Percentiles rank a stretch among this genome's conserved stretches.
Conservation (phyloP, 2,329 filamentous ascomycete genomes). For the Cordyceps militaris region DNA sequence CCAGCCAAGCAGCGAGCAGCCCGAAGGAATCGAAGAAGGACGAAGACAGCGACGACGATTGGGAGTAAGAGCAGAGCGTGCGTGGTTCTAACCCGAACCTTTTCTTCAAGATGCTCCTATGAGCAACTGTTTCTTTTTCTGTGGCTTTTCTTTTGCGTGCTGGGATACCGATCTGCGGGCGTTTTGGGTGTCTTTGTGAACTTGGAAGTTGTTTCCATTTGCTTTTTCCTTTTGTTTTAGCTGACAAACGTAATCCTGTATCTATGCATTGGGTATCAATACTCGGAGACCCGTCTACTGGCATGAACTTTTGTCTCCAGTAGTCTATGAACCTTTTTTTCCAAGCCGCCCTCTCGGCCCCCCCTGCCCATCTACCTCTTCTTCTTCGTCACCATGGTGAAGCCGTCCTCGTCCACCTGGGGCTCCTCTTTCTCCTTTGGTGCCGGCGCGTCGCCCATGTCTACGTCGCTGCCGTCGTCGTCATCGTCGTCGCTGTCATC, state of each 20-base stretch:
- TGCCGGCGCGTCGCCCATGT: constrained; percentile 54
- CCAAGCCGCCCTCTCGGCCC: background rate
- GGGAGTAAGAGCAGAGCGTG: constrained; percentile 48
- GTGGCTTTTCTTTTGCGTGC: background rate
- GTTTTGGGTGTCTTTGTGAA: background rate
- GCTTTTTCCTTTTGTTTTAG: background rate
- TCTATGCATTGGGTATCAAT: constrained; percentile 16
- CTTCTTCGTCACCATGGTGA: constrained; percentile 66
- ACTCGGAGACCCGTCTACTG: background rate
- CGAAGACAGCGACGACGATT: constrained; percentile 66
- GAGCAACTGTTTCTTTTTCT: constrained; percentile 15
- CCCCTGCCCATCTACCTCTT: constrained; percentile 42
- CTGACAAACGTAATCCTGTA: constrained; percentile 9
- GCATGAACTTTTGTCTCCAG: background rate
- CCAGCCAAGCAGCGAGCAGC: constrained; percentile 68
- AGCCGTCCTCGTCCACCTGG: constrained; percentile 74
- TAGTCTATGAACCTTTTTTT: background rate
- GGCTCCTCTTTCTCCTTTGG: constrained; percentile 59
- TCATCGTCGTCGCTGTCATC: constrained; percentile 49
- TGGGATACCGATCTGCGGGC: background rate
- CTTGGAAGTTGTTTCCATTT: background rate
- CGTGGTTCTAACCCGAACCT: too few relatives aligned
- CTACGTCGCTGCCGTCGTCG: constrained; percentile 52
- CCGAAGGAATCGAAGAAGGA: constrained; percentile 50
- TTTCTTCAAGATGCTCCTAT: background rate